These are phyloP conservation scores for apple (Malus domestica) DNA, from an alignment of 306 rosid genomes.

Conservation along the genomic window ASM211411v1 NC_041799.1:3142501-3143000, in stretches of 20 bases:
- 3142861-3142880: neutral
- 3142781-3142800: neutral
- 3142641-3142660: neutral
- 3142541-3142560: neutral
- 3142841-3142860: neutral
- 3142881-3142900: neutral
- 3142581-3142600: too few relatives aligned
- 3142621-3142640: neutral
- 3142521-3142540: too few relatives aligned
- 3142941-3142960: too few relatives aligned
- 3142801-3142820: neutral
- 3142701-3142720: slow-evolving; percentile 51
- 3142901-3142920: neutral
- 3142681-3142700: slow-evolving; percentile 97
- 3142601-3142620: too few relatives aligned
- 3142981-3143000: neutral
- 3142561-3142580: neutral
- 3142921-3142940: neutral
- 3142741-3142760: slow-evolving; percentile 54
- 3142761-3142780: neutral
- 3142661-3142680: slow-evolving; percentile 41
- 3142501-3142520: too few relatives aligned
- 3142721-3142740: slow-evolving; percentile 39
- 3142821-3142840: too few relatives aligned
- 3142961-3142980: neutral